Conservation (phyloP, 768 basidiomycete species). For the Glaciozyma martinii region DNA sequence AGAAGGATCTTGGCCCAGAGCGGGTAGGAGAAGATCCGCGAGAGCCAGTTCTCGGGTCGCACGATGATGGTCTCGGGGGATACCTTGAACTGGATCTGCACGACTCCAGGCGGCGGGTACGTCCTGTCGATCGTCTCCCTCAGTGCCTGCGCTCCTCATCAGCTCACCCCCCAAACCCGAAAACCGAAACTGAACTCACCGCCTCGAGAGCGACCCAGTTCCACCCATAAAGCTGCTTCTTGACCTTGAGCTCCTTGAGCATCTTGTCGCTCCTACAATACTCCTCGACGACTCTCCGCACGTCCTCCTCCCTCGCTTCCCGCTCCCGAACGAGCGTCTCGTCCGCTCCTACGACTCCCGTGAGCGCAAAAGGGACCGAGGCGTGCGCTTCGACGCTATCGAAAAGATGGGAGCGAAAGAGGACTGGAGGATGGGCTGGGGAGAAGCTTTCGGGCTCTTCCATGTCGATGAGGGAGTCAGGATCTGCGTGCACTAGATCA, state of each 20-base stretch:
- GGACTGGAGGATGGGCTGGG: not conserved
- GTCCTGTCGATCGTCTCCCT: not conserved
- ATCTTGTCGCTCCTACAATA: not conserved
- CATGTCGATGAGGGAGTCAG: not conserved
- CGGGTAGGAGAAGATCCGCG: not conserved
- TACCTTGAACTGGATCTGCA: not conserved
- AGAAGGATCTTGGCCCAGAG: not conserved
- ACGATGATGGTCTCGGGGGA: not conserved
- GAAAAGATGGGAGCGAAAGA: not conserved
- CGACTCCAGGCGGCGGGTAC: not conserved
- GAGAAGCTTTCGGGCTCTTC: not conserved
- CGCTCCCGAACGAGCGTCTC: not conserved
- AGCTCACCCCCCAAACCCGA: not conserved
- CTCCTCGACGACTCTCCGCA: not conserved
- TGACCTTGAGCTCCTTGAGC: conserved; percentile 1
- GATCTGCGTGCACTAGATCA: not conserved
- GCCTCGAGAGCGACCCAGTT: not conserved
- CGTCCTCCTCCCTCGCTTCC: not conserved
- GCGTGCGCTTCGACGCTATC: not conserved
- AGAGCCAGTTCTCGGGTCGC: not conserved
- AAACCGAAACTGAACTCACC: not conserved
- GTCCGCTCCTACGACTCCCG: not conserved
- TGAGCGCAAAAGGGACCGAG: not conserved
- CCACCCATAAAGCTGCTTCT: not conserved
- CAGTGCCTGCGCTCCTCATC: not conserved